phyloP scores from a whole-genome alignment of 164 flowering plant genomes.

The Hamamelis virginiana region DNA sequence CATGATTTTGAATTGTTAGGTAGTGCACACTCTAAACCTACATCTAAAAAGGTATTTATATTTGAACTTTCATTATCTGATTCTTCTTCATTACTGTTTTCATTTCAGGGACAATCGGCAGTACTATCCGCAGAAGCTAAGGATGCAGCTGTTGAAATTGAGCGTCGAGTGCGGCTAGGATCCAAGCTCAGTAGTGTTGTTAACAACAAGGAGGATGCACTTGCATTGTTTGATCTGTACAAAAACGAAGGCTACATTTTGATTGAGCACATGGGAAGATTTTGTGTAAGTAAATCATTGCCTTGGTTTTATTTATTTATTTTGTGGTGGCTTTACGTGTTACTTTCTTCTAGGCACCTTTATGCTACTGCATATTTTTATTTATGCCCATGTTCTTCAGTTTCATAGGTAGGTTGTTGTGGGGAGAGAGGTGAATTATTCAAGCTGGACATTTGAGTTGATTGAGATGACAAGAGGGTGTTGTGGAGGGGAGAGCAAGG shows the following conservation, averaged over 20 bases:
- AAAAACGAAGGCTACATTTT: constrained; percentile 71
- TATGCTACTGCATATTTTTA: neutral
- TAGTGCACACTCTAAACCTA: neutral
- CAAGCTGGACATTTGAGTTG: too few species aligned
- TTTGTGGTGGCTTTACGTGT: neutral
- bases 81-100: neutral
- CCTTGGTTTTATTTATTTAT: neutral
- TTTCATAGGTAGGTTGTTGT: too few species aligned
- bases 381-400: too few species aligned
- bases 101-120: constrained; percentile 38
- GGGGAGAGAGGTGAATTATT: too few species aligned
- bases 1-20: neutral
- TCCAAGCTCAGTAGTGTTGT: constrained; percentile 73
- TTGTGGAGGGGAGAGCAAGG: too few species aligned
- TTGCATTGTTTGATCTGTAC: constrained; percentile 71
- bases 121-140: constrained; percentile 72
- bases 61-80: neutral
- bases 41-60: neutral
- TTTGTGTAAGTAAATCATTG: constrained; percentile 55
- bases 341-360: neutral
- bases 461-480: too few species aligned
- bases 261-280: constrained; percentile 65
- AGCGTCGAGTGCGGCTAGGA: constrained; percentile 65
- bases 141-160: constrained; percentile 79
- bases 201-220: constrained; percentile 58